These are phyloP conservation scores for Cylindrotheca fusiformis DNA, from an alignment of 108 stramenopile genomes.

Conservation along the genomic window DNA sequence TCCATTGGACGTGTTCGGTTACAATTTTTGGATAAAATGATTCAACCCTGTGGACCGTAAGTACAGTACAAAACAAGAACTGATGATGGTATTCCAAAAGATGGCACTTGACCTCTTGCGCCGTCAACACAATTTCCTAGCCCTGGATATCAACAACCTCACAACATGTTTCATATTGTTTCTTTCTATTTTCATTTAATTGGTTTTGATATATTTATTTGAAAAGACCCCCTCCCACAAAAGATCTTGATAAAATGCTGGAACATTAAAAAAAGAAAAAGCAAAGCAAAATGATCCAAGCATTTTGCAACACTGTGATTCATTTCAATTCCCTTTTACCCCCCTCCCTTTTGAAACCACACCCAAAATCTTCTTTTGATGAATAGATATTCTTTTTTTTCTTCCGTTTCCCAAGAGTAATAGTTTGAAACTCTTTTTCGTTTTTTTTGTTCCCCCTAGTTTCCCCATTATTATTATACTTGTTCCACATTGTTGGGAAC, in stretches of 20 bases:
- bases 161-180: too few species aligned
- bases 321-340: background rate
- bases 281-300: too few species aligned
- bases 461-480: too few species aligned
- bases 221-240: constrained; percentile 30
- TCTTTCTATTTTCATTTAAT: background rate
- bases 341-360: constrained; percentile 5
- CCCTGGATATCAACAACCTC: too few species aligned
- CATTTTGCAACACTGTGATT: background rate
- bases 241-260: constrained; percentile 27
- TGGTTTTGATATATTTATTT: background rate
- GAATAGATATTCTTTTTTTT: too few species aligned
- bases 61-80: constrained; percentile 6
- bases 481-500: background rate
- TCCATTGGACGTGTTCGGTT: constrained; percentile 85
- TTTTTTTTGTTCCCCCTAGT: too few species aligned
- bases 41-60: constrained; percentile 77
- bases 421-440: too few species aligned
- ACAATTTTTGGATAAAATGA: constrained; percentile 89
- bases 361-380: too few species aligned
- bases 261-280: constrained; percentile 7
- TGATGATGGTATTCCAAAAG: too few species aligned
- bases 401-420: too few species aligned
- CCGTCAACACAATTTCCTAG: too few species aligned
- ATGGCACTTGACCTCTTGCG: background rate